Base-by-base conservation (phyloP, 1,284 basidiomycete genomes). In the Schizophyllum amplum region DNA sequence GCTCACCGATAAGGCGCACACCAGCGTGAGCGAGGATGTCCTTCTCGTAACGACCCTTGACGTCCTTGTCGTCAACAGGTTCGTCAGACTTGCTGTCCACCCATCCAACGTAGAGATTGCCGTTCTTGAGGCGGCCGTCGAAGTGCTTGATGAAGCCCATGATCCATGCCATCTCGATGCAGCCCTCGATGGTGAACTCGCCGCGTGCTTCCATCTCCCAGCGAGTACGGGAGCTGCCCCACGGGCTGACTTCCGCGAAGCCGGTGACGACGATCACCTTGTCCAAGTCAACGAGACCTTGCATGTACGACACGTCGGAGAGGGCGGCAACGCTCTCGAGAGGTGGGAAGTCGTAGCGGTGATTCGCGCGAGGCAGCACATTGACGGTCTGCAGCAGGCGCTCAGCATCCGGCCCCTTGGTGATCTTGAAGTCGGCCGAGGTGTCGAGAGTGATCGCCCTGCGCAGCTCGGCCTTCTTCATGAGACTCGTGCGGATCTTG, bases 151-250 rank as follows among this genome's bases (percentile, higher is more conserved):
- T 98, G 73, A 85, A 85, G 51, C 97, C 95, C 92, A 97, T 98
- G 75, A 98, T 90, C 94, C 96, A 99, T 15, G 96, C 95, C 89
- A 99, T 95, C 78, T 99, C 96, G 66, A 99, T 97, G 68, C 92
- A 92, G 51, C 95, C 96, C 72, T 98, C 91, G 66, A 98, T 96
- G 5, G 94, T 94, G 73, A 97, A 90, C 68, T 94, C 86, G 33
- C 94, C 94, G 53, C 84, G 80, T 52, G 92, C 94, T 71, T 98
- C 95, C 93, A 98, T 97, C 77, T 99, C 95, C 96, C 96, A 99
- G 63, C 96, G 86, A n/a, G 96, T 99, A 64, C 97, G 87, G 22
- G 95, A 89, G 67, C 92, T 95, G 66, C 97, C 97, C 93, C 94
- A 99, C 5, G 96, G 97, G n/a, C 96, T 91, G 58, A 99, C 92